A percentile compares a stretch with the other conserved stretches of the same genome.
Conservation (phyloP, 225 moss, liverwort and hornwort species). For the Anthoceros angustus region DNA sequence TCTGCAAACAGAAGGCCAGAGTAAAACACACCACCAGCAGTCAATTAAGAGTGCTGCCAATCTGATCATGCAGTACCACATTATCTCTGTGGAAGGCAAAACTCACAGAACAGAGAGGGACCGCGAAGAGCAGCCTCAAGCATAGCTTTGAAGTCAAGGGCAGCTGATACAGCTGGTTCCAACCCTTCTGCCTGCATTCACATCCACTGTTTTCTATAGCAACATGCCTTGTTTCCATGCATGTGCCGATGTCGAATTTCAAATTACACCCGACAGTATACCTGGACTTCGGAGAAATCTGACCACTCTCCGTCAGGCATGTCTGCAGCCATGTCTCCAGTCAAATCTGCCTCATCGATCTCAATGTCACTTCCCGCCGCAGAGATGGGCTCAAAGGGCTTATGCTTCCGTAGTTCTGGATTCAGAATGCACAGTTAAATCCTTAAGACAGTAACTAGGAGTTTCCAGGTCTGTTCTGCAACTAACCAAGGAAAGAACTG, state of each 20-base stretch:
- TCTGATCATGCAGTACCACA: too few relatives aligned
- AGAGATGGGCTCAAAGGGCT: slow-evolving; percentile 28
- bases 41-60: too few relatives aligned
- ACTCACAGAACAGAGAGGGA: slow-evolving; percentile 64
- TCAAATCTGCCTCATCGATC: slow-evolving; percentile 51
- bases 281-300: slow-evolving; percentile 7
- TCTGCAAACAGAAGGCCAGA: too few relatives aligned
- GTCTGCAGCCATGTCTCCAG: slow-evolving; percentile 53
- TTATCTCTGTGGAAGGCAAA: too few relatives aligned
- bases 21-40: too few relatives aligned
- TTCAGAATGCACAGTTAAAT: slow-evolving; percentile 3
- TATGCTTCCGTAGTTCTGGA: slow-evolving; percentile 16
- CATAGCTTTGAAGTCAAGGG: slow-evolving; percentile 96
- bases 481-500: background rate
- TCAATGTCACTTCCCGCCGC: slow-evolving; percentile 44
- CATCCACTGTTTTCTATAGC: background rate
- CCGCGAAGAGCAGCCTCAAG: slow-evolving; percentile 96
- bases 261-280: background rate
- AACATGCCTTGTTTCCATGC: background rate
- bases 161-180: slow-evolving; percentile 97
- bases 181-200: slow-evolving; percentile 48
- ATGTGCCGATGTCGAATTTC: background rate
- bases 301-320: slow-evolving; percentile 74
- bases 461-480: too few relatives aligned
- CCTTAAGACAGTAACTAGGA: background rate